Base-by-base conservation (phyloP, 805 yeast species). In the Candida xiaguanensis region DNA sequence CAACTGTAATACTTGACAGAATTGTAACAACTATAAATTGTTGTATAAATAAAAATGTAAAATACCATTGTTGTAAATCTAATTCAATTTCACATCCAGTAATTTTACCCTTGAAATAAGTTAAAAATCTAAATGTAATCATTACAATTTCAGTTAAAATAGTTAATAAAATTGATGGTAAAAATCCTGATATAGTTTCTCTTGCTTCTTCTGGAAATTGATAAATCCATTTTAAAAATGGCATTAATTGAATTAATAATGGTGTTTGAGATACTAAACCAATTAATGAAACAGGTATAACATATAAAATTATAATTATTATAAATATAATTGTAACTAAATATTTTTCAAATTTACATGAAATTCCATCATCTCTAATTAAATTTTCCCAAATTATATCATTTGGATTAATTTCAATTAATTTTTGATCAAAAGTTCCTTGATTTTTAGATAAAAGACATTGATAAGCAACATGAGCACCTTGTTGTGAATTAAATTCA, bases 11-110 rank as follows among this genome's bases (percentile, higher is more conserved):
- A 19, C 95, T 90, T 0, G 93, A 82, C 50, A 95, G 86, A 26
- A 89, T 74, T 0, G 95, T 84, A 2, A 89, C 88, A 18, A 89
- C 91, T 32, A 90, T 59, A 48, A 90, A 89, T 30, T 88, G 75
- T 50, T 90, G 96, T 37, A 89, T 78, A 55, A 85, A 88, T 36
- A 83, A 63, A 52, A 89, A 89, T 1, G 78, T 67, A 59, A 85
- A 90, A 48, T 85, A 74, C 86, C 93, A 85, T 33, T 70, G 66
- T 47, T 88, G 96, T 12, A 83, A 70, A 46, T 82, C 85, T n/a
- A 76, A 38, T 52, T 89, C 89, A 7, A 82, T 58, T 41, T 77
- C 75, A 1, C 82, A 70, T 0, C 81, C 79, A 0, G 90, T 79
- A 28, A 77, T 62, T 24, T 67, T 72, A 3, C 87, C 83, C 46